Conservation (phyloP, 495 filamentous ascomycete genomes). For the Penicillium paxilli region DNA sequence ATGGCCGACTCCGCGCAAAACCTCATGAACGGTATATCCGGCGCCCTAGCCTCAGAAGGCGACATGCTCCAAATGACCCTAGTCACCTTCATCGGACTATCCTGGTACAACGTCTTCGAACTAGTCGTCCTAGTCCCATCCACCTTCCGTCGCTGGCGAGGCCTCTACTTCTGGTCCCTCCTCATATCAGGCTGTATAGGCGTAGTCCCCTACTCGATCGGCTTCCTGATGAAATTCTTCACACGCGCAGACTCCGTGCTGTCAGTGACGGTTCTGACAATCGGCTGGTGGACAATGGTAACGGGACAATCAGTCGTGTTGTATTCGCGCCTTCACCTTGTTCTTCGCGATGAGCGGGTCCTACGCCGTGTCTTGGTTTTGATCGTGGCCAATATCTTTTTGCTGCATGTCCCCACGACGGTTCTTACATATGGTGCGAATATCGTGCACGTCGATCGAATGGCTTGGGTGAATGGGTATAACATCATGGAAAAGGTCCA, state of each 20-base stretch:
- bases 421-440: conserved; percentile 52
- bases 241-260: conserved; percentile 29
- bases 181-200: conserved; percentile 45
- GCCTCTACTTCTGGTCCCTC: conserved; percentile 56
- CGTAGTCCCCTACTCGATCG: conserved; percentile 50
- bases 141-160: conserved; percentile 52
- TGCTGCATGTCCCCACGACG: conserved; percentile 51
- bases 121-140: conserved; percentile 49
- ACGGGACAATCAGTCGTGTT: conserved; percentile 53
- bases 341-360: conserved; percentile 44
- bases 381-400: conserved; percentile 46
- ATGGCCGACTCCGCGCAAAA: conserved; percentile 26
- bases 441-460: conserved; percentile 24
- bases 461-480: conserved; percentile 43
- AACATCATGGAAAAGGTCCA: conserved; percentile 58
- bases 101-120: conserved; percentile 53
- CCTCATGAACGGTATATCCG: conserved; percentile 38
- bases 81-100: conserved; percentile 46
- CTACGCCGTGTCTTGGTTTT: conserved; percentile 41
- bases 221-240: conserved; percentile 55
- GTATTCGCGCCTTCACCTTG: conserved; percentile 52
- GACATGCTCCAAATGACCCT: conserved; percentile 34
- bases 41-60: conserved; percentile 27
- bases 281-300: conserved; percentile 57
- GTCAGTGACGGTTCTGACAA: conserved; percentile 45